Conservation (phyloP, 208 protist species). For the Zelonia costaricensis region DNA sequence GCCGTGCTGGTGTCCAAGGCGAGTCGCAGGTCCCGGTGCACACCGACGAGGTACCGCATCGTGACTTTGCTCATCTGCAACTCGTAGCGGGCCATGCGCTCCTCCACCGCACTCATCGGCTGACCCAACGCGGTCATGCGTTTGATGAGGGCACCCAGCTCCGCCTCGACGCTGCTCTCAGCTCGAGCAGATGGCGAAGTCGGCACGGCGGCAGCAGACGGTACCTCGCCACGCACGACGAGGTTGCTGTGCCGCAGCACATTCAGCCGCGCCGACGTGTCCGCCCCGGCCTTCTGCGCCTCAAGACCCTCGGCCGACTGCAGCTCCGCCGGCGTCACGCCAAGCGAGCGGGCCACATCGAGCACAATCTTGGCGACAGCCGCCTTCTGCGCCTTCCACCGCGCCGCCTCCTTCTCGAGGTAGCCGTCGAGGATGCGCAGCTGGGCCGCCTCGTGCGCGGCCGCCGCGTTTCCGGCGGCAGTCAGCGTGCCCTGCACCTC, state of each 20-base stretch:
- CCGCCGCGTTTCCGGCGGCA: slow-evolving; percentile 25
- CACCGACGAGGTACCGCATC: slow-evolving; percentile 87
- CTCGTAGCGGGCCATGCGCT: slow-evolving; percentile 77
- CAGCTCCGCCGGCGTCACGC: slow-evolving; percentile 58
- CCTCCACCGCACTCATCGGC: slow-evolving; percentile 43
- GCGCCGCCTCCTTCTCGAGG: slow-evolving; percentile 46
- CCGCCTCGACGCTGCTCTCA: slow-evolving; percentile 15
- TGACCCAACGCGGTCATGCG: slow-evolving; percentile 49
- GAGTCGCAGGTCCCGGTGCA: slow-evolving; percentile 71
- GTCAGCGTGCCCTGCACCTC: slow-evolving; percentile 40
- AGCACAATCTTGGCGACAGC: slow-evolving; percentile 65
- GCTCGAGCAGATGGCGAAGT: slow-evolving; percentile 1
- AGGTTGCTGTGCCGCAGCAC: slow-evolving; percentile 82
- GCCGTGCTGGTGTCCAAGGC: slow-evolving; percentile 48
- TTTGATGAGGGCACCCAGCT: slow-evolving; percentile 54
- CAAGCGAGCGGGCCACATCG: slow-evolving; percentile 36
- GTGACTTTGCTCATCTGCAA: slow-evolving; percentile 58
- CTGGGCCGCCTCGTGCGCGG: slow-evolving; percentile 50
- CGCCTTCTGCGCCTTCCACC: slow-evolving; percentile 77
- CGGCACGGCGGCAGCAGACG: too few relatives aligned
- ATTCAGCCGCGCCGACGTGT: slow-evolving; percentile 32
- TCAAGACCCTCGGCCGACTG: slow-evolving; percentile 39
- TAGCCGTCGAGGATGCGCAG: slow-evolving; percentile 77
- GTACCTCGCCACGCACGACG: slow-evolving; percentile 77
- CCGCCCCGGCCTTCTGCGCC: too few relatives aligned